Evolutionary conservation across 208 protist species (phyloP), one percentile per base, ranked within the genome.

Genomic region (Wallacemonas collosoma): DNA sequence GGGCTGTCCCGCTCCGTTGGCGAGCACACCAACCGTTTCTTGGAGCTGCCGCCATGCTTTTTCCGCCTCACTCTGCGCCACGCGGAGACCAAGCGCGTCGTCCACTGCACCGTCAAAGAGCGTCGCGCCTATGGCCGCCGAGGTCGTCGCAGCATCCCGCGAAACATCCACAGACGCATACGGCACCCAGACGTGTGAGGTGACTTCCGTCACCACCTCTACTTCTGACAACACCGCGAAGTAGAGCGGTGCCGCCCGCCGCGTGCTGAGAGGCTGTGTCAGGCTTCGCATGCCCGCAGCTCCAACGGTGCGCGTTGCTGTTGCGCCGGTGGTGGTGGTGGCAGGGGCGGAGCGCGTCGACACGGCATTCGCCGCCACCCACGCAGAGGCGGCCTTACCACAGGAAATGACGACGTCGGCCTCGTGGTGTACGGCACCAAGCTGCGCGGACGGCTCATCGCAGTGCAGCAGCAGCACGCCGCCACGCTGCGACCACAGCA

Each of bases 331-430:
- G 8, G 45, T 14, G 45, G 45, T 50, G 45, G 45, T 26, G 26
- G 26, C 26, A 26, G 26, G 26, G 26, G 26, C 26, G 26, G 26
- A 26, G 26, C 26, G 26, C 26, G 26, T 26, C 26, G 26, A 51
- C 56, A 35, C 47, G 4, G 64, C 71, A 62, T 84, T 81, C 50
- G 77, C 76, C n/a, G 77, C 76, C 15, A 77, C 68, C 73, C 80
- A 82, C 41, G 80, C 67, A 14, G 86, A 71, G 1, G 82, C 79
- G n/a, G 74, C 68, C 68, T 87, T 87, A 7, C 89, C 86, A 63
- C 83, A 90, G 7, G 85, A 78, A 35, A 94, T 79, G 15, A 91
- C 82, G 3, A 91, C 67, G 54, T 92, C 85, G 3, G 89, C 86
- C 17, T 89, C 85, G 47, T 86, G 75, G 48, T 86, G 77, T 53